phyloP scores from a whole-genome alignment of 2,329 filamentous ascomycete species.

The Penicillium expansum region DNA sequence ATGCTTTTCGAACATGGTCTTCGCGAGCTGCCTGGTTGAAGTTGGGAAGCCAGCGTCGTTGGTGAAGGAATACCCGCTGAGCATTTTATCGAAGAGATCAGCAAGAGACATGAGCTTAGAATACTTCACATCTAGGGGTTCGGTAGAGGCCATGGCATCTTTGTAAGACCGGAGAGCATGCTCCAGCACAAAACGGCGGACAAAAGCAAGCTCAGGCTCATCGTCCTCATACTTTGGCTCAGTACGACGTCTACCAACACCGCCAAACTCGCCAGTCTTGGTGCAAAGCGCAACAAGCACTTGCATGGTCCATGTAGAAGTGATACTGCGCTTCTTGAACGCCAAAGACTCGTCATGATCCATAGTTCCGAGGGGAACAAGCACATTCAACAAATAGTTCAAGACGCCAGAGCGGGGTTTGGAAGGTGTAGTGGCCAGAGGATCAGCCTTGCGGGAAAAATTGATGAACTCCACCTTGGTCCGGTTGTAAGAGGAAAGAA shows the following conservation, averaged over 20 bases:
- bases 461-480: constrained; percentile 99
- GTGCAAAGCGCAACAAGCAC: constrained; percentile 82
- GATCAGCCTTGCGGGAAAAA: constrained; percentile 87
- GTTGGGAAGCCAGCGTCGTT: constrained; percentile 46
- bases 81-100: constrained; percentile 89
- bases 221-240: constrained; percentile 40
- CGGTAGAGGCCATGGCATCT: constrained; percentile 74
- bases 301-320: constrained; percentile 79
- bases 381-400: constrained; percentile 85
- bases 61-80: constrained; percentile 71
- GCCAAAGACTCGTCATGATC: constrained; percentile 70
- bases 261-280: constrained; percentile 76
- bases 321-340: constrained; percentile 81
- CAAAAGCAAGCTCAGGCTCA: constrained; percentile 67
- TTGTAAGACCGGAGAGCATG: constrained; percentile 90
- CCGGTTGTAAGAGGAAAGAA: constrained; percentile 86
- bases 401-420: constrained; percentile 90
- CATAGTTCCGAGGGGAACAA: constrained; percentile 65
- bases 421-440: constrained; percentile 80
- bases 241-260: constrained; percentile 56
- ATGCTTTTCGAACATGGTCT: constrained; percentile 98
- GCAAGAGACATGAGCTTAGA: constrained; percentile 81
- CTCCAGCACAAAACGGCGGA: constrained; percentile 91
- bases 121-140: constrained; percentile 81
- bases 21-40: constrained; percentile 80